These are phyloP conservation scores for Trichoderma sp. DNA, from an alignment of 2,329 filamentous ascomycete genomes.

Conservation along the genomic window DNA sequence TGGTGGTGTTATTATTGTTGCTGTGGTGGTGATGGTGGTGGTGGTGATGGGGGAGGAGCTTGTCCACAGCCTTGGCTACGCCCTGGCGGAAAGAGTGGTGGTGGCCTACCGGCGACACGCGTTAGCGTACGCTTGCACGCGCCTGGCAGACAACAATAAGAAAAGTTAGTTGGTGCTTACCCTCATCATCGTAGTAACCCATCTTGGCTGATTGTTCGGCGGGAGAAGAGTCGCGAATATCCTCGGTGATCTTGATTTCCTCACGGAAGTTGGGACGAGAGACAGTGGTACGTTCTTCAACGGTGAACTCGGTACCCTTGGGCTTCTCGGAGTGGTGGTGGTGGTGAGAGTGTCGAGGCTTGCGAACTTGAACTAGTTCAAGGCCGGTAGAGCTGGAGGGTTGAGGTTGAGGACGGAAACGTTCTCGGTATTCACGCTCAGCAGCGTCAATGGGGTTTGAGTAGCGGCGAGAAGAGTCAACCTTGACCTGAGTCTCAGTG, in stretches of 20 bases:
- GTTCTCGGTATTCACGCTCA: slow-evolving; percentile 69
- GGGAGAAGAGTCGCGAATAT: slow-evolving; percentile 62
- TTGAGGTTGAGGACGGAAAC: slow-evolving; percentile 42
- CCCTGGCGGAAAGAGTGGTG: slow-evolving; percentile 63
- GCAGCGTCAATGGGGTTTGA: slow-evolving; percentile 63
- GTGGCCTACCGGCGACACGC: slow-evolving; percentile 50
- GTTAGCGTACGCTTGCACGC: slow-evolving; percentile 29
- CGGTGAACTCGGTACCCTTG: slow-evolving; percentile 44
- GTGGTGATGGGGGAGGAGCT: slow-evolving; percentile 53
- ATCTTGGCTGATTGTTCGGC: slow-evolving; percentile 58
- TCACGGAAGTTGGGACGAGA: slow-evolving; percentile 55
- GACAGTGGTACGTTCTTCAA: slow-evolving; percentile 42
- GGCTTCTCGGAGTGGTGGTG: slow-evolving; percentile 33
- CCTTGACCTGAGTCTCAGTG: slow-evolving; percentile 68
- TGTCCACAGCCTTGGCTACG: slow-evolving; percentile 61
- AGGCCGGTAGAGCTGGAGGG: slow-evolving; percentile 10
- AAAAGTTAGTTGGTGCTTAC: slow-evolving; percentile 45
- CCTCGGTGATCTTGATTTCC: slow-evolving; percentile 65
- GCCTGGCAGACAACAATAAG: slow-evolving; percentile 1
- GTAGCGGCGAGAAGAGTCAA: slow-evolving; percentile 51
- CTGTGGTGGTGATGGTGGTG: slow-evolving; percentile 55
- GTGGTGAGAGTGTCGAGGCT: slow-evolving; percentile 4
- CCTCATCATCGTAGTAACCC: slow-evolving; percentile 68
- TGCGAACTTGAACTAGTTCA: slow-evolving; percentile 10
- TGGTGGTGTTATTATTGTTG: slow-evolving; percentile 48